Evolutionary conservation across 768 basidiomycete genomes (phyloP).

Genomic region (Rhizopogon rudus): DNA sequence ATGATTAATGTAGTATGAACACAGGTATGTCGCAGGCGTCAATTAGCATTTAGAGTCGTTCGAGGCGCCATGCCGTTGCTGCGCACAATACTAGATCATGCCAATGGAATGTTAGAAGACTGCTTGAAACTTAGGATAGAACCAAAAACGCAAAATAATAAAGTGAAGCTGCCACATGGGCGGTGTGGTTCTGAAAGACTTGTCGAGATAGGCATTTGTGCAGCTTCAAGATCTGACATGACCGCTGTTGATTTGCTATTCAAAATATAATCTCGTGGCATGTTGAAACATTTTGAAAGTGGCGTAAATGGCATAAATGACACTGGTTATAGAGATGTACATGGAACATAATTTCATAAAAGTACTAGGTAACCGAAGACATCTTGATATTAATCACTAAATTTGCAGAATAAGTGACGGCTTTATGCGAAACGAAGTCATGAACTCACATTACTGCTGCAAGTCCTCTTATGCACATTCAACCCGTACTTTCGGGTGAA

Average conservation of each 20-base stretch:
- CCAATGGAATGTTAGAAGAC: no score
- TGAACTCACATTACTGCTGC: slow-evolving; percentile 2
- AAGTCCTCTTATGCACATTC: slow-evolving; percentile 10
- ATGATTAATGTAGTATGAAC: no score
- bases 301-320: not conserved
- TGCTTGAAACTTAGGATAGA: no score
- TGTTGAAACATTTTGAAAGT: not conserved
- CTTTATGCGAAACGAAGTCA: not conserved
- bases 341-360: not conserved
- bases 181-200: no score
- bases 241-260: not conserved
- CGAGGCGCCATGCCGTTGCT: no score
- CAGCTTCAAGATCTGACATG: no score
- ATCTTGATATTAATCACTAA: not conserved
- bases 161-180: no score
- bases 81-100: no score
- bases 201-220: no score
- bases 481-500: slow-evolving; percentile 20
- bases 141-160: no score
- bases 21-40: no score
- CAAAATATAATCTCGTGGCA: not conserved
- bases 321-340: not conserved
- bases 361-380: not conserved
- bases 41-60: no score
- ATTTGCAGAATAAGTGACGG: not conserved